Evolutionary conservation across 2,329 filamentous ascomycete species (phyloP).

Genomic region (Fusarium lateritium): DNA sequence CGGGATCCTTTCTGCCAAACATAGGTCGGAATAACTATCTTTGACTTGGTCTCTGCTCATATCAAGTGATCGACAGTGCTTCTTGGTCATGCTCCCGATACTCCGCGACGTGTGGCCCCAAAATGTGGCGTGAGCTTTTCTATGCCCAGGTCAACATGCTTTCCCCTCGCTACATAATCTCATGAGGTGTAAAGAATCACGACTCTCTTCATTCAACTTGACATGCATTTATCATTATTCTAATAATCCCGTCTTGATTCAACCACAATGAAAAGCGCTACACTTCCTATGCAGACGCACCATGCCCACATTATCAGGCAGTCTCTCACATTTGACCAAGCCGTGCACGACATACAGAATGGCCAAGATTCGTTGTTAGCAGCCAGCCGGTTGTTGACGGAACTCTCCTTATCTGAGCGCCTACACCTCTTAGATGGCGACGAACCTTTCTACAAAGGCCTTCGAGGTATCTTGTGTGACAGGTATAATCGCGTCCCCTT

Average conservation of each 20-base stretch:
- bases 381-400: neutral
- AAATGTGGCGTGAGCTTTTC: too few relatives aligned
- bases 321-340: neutral
- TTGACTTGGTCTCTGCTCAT: too few relatives aligned
- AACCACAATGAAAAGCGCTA: neutral
- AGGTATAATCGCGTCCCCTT: constrained; percentile 15
- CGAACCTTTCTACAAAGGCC: constrained; percentile 15
- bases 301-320: too few relatives aligned
- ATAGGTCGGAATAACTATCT: too few relatives aligned
- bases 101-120: neutral
- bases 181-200: too few relatives aligned
- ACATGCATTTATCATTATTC: too few relatives aligned
- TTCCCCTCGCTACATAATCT: too few relatives aligned
- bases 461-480: constrained; percentile 5
- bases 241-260: too few relatives aligned
- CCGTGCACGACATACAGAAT: neutral
- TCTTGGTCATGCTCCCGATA: neutral
- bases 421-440: constrained; percentile 24
- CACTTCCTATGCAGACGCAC: neutral
- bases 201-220: neutral
- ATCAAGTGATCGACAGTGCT: too few relatives aligned
- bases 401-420: constrained; percentile 4
- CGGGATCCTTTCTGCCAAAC: too few relatives aligned
- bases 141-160: too few relatives aligned
- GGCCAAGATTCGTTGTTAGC: neutral